phyloP scores from a whole-genome alignment of 1,139 yeast species.

The Blastobotrys serpentis region DNA sequence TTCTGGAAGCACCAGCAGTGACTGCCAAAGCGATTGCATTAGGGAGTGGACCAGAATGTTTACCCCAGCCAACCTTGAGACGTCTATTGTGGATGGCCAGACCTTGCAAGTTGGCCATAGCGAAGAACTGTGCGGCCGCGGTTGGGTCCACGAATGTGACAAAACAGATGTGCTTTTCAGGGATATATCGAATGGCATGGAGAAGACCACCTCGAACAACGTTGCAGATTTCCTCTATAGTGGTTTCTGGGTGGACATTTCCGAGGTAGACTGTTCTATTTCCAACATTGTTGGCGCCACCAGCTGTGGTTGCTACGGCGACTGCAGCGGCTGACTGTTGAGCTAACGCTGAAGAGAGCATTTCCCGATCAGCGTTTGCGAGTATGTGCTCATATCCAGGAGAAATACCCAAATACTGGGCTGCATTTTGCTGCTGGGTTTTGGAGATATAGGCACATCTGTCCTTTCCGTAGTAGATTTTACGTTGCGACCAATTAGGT shows the following conservation, averaged over 20 bases:
- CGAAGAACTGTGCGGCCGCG: constrained; percentile 92
- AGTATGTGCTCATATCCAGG: constrained; percentile 86
- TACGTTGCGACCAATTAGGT: constrained; percentile 57
- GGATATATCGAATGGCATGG: constrained; percentile 58
- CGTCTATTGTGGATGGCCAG: constrained; percentile 75
- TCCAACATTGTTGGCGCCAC: constrained; percentile 77
- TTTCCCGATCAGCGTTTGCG: constrained; percentile 75
- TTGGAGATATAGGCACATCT: constrained; percentile 81
- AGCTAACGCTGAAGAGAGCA: constrained; percentile 47
- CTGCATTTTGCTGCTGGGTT: constrained; percentile 96
- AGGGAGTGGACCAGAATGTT: constrained; percentile 87
- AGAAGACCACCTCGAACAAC: constrained; percentile 89
- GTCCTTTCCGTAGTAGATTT: constrained; percentile 84
- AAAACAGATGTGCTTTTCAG: constrained; percentile 85
- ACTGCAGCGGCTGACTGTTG: constrained; percentile 82
- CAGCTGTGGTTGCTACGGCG: constrained; percentile 66
- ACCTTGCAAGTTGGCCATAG: constrained; percentile 81
- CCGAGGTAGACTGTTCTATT: constrained; percentile 92
- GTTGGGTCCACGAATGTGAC: constrained; percentile 88
- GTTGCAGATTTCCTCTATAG: constrained; percentile 90
- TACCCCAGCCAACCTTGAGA: constrained; percentile 95
- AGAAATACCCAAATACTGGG: constrained; percentile 87
- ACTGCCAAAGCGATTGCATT: constrained; percentile 79
- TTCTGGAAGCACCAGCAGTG: constrained; percentile 92
- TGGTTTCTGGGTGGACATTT: constrained; percentile 78